Percentiles rank a stretch among this genome's conserved stretches.
These are phyloP conservation scores for Chalciporus sp. DNA, from an alignment of 1,284 basidiomycete species.

Conservation along the genomic window DNA sequence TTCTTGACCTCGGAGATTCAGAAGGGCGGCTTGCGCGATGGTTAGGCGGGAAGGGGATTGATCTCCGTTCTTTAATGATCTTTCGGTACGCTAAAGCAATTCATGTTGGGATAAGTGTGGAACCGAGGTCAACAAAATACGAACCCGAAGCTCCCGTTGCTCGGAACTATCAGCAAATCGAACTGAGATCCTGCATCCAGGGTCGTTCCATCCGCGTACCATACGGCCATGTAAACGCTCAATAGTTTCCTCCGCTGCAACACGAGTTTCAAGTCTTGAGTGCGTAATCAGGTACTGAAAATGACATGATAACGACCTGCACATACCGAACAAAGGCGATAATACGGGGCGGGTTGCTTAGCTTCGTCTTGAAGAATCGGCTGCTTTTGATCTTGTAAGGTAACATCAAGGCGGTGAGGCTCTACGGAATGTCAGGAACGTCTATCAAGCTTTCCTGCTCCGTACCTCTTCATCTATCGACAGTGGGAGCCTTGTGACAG, in stretches of 20 bases:
- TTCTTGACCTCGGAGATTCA: constrained; percentile 72
- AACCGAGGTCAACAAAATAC: constrained; percentile 19
- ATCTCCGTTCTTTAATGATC: constrained; percentile 55
- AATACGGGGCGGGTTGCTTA: constrained; percentile 72
- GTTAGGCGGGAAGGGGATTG: constrained; percentile 63
- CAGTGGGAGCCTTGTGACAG: constrained; percentile 52
- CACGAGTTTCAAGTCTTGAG: constrained; percentile 62
- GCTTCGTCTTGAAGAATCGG: constrained; percentile 71
- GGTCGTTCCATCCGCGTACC: constrained; percentile 74
- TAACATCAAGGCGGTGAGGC: constrained; percentile 57
- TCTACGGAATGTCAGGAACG: constrained; percentile 37
- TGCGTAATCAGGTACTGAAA: neutral
- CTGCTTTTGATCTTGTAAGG: constrained; percentile 71
- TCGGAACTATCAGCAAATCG: constrained; percentile 70
- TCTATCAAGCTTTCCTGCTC: neutral
- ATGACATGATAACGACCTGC: neutral
- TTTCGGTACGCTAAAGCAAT: constrained; percentile 45
- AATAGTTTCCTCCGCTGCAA: constrained; percentile 70
- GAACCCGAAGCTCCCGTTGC: constrained; percentile 48
- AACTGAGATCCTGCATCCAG: constrained; percentile 71
- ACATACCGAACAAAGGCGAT: constrained; percentile 74
- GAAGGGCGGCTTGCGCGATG: constrained; percentile 73
- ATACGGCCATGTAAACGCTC: constrained; percentile 73
- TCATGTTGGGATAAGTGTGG: neutral
- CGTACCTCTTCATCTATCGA: constrained; percentile 49